A percentile compares a stretch with the other conserved stretches of the same genome.
These are phyloP conservation scores for Mucor velutinosus DNA, from an alignment of 371 early-diverging fungal species.

Conservation along the genomic window DNA sequence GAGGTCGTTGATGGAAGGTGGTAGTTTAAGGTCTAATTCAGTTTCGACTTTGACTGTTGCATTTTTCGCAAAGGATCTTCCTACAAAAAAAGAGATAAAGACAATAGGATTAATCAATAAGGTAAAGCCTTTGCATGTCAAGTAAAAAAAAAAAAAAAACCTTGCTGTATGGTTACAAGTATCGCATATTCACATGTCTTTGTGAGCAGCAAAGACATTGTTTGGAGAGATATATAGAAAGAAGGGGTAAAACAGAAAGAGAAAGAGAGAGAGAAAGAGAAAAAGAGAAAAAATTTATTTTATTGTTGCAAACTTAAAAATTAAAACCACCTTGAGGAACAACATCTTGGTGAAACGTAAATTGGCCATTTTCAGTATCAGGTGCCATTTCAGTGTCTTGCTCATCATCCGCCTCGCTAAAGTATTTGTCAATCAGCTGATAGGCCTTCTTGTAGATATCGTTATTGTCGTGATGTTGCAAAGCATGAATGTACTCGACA, in stretches of 20 bases:
- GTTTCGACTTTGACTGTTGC: slow-evolving; percentile 29
- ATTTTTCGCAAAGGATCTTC: slow-evolving; percentile 31
- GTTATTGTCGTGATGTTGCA: slow-evolving; percentile 89
- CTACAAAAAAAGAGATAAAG: background rate
- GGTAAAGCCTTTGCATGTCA: background rate
- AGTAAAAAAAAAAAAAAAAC: no score
- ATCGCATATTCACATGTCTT: slow-evolving; percentile 55
- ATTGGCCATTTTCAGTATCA: slow-evolving; percentile 54
- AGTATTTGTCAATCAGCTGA: slow-evolving; percentile 91
- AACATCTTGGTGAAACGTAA: slow-evolving; percentile 63
- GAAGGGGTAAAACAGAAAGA: slow-evolving; percentile 3
- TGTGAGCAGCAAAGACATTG: slow-evolving; percentile 49
- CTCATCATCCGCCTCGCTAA: slow-evolving; percentile 78
- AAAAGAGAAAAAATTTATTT: slow-evolving; percentile 5
- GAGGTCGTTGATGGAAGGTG: slow-evolving; percentile 46
- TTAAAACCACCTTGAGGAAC: slow-evolving; percentile 74
- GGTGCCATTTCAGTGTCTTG: slow-evolving; percentile 59
- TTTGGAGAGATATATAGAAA: background rate
- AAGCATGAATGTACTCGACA: slow-evolving; percentile 86
- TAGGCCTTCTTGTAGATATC: slow-evolving; percentile 97
- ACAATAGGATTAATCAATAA: background rate
- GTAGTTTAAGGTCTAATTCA: slow-evolving; percentile 46
- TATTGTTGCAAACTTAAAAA: slow-evolving; percentile 42
- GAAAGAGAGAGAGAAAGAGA: background rate
- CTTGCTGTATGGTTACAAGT: slow-evolving; percentile 48